phyloP scores from a whole-genome alignment of 2,329 filamentous ascomycete species.

The Xylogone sp. region DNA sequence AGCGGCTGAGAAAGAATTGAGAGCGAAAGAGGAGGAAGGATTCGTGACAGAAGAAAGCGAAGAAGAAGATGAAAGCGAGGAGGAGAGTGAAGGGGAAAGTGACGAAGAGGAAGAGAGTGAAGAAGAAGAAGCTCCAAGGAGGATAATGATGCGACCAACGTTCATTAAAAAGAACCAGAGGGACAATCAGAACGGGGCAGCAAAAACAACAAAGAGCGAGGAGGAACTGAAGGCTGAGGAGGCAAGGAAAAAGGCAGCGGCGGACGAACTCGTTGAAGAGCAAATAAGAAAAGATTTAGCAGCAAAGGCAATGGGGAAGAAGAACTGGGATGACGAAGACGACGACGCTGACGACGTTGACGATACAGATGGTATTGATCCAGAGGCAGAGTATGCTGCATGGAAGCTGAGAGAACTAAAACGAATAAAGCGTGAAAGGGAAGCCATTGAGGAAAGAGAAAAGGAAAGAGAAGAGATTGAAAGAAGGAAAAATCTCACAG shows the following conservation, averaged over 20 bases:
- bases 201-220: conserved; percentile 32
- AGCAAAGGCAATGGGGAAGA: conserved; percentile 70
- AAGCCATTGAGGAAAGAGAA: conserved; percentile 79
- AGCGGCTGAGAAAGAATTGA: conserved; percentile 38
- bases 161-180: conserved; percentile 60
- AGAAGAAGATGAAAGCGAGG: conserved; percentile 31
- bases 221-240: conserved; percentile 47
- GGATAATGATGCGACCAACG: conserved; percentile 58
- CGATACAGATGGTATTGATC: conserved; percentile 83
- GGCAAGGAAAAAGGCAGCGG: conserved; percentile 64
- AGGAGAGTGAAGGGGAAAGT: conserved; percentile 28
- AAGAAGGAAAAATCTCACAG: conserved; percentile 78
- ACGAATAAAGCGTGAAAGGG: conserved; percentile 81
- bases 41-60: conserved; percentile 53
- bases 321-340: conserved; percentile 78
- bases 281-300: conserved; percentile 80
- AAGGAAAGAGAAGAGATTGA: conserved; percentile 86
- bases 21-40: conserved; percentile 51
- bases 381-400: conserved; percentile 81
- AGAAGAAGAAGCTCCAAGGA: conserved; percentile 53
- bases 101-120: conserved; percentile 42
- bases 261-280: conserved; percentile 79
- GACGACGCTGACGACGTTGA: conserved; percentile 73
- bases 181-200: conserved; percentile 17
- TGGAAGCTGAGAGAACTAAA: conserved; percentile 93